Base-by-base conservation (phyloP, 2,329 filamentous ascomycete species). In the Eutypella sp. region DNA sequence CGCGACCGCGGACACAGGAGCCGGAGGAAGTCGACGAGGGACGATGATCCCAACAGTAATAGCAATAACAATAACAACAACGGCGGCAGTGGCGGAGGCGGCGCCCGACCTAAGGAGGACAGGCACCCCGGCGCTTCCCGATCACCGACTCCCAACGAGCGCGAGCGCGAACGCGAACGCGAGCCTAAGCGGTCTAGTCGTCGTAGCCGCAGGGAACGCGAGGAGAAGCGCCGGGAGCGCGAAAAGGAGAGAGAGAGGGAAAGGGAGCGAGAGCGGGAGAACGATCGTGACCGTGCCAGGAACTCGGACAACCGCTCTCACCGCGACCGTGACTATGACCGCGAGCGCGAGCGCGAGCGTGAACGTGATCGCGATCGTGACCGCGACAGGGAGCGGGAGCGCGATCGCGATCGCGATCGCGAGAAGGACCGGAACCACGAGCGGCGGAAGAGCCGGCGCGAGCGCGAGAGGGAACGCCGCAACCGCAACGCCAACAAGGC, bases 121-220 rank as follows among this genome's bases (percentile, higher is more conserved):
- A 70, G 71, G 52, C 58, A 73, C 53, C 68, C 70, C 11, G 76
- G 81, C 40, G 75, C 77, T 42, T 82, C 83, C 1, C 75, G 84
- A 47, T 88, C 85, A 5, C 74, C 75, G 5, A 89, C 87, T 2
- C 78, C 77, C 1, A 78, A 81, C 56, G 68, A 67, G 55, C 69
- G 63, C 44, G 69, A 74, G n/a, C n/a, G n/a, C n/a, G n/a, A n/a
- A n/a, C n/a, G n/a, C 56, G 68, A 67, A 55, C 69, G 63, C 44
- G 69, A 74, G 19, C 66, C 69, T 72, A 70, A 57, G 63, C 65
- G 59, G 67, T 74, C 44, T 65, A 71, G 55, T 64, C 73, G 49
- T 67, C 75, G 31, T 71, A 81, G 58, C 42, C 58, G 57, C 41
- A 71, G 71, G 22, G 67, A 75, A 49, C 66, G 71, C 37, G 69